Base-by-base conservation (phyloP, 306 rosid species). In the Citrullus colocynthis region DNA sequence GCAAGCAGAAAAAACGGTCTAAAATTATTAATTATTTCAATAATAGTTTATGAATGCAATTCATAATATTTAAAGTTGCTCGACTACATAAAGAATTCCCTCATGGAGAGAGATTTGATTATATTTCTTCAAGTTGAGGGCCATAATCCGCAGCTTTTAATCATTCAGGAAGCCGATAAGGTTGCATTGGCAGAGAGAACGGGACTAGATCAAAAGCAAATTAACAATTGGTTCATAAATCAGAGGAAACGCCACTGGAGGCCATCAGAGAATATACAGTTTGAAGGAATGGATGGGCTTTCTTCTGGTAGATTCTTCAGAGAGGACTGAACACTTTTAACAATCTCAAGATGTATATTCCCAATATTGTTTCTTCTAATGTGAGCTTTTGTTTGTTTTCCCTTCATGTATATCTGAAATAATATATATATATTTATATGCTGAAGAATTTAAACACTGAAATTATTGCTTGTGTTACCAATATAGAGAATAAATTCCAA, bases 171-270 rank as follows among this genome's bases (percentile, higher is more conserved):
- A 84, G 88, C 87, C 65, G 98, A 94, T 81, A 94, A 94, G 90
- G 85, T 84, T 78, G 91, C 90, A 4, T 84, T 94, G 85, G 96
- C 96, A 2, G 88, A 85, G 79, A 73, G 95, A 16, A 94, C 98
- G 36, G 96, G 98, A 36, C 80, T 94, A 24, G 97, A 94, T 70
- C 98, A 87, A 81, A 94, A 91, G 88, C 98, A 94, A 83, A 92
- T 94, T 36, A 94, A 94, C 90, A 94, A 94, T 78, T 94, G 98
- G 98, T 94, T 94, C 81, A 94, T 94, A 42, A 94, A 94, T 82
- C 98, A 94, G 81, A 86, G 98, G 58, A 94, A 94, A 82, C 96
- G 97, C 2, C 98, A 94, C 75, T 94, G 98, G 98, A 90, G 91
- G 82, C 98, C 98, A 56, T 88, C 96, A 0, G 97, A 92, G 87